A percentile compares a stretch with the other conserved stretches of the same genome.
phyloP scores from a whole-genome alignment of 2,329 filamentous ascomycete genomes.

The Bipolaris cookei region DNA sequence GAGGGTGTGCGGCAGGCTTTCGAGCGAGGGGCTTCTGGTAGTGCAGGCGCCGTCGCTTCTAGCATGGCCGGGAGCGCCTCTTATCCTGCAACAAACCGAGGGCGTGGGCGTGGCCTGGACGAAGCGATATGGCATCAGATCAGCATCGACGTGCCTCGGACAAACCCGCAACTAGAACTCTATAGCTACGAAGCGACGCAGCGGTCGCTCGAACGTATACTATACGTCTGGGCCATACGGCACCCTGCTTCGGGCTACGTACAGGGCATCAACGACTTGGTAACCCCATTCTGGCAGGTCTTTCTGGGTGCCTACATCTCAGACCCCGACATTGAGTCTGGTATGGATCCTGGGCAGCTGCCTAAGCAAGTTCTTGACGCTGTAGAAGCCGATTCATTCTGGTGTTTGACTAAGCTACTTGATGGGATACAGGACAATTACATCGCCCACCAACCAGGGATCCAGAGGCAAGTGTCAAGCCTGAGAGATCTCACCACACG shows the following conservation, averaged over 20 bases:
- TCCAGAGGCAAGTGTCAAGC: slow-evolving; percentile 89
- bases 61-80: slow-evolving; percentile 57
- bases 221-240: slow-evolving; percentile 97
- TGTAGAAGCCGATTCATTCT: slow-evolving; percentile 97
- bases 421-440: slow-evolving; percentile 99
- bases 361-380: slow-evolving; percentile 91
- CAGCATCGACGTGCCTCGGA: slow-evolving; percentile 95
- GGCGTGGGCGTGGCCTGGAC: slow-evolving; percentile 77
- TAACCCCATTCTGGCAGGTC: slow-evolving; percentile 97
- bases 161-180: slow-evolving; percentile 92
- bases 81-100: slow-evolving; percentile 58
- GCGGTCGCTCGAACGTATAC: slow-evolving; percentile 87
- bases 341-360: slow-evolving; percentile 95
- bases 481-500: slow-evolving; percentile 87
- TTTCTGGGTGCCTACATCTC: slow-evolving; percentile 94
- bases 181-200: slow-evolving; percentile 98
- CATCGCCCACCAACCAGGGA: slow-evolving; percentile 95
- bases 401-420: slow-evolving; percentile 97
- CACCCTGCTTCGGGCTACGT: slow-evolving; percentile 98
- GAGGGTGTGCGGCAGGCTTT: slow-evolving; percentile 81
- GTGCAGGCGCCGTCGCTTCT: slow-evolving; percentile 55
- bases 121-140: slow-evolving; percentile 99
- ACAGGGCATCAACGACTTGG: slow-evolving; percentile 97
- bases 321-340: slow-evolving; percentile 87
- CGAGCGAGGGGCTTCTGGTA: slow-evolving; percentile 58